A percentile compares a stretch with the other conserved stretches of the same genome.
These are phyloP conservation scores for Pyrenochaeta sp. DNA, from an alignment of 2,329 filamentous ascomycete species.

Conservation along the genomic window DNA sequence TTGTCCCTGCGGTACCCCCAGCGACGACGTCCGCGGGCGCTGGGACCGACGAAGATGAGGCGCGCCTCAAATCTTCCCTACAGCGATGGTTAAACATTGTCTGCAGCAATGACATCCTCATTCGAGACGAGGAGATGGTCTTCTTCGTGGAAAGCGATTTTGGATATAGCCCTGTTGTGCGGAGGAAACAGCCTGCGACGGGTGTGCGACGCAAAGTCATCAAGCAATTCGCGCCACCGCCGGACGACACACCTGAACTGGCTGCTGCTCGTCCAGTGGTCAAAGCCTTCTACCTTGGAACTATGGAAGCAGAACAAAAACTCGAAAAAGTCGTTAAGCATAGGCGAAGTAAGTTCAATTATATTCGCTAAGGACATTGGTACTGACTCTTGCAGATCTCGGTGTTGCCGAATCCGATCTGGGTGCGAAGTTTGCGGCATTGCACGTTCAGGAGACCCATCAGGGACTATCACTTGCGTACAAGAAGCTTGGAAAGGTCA, in stretches of 20 bases:
- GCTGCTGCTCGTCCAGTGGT: constrained; percentile 88
- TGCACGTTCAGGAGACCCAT: constrained; percentile 91
- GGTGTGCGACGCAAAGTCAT: constrained; percentile 93
- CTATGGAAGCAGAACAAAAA: constrained; percentile 98
- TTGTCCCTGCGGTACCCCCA: constrained; percentile 94
- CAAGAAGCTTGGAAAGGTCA: constrained; percentile 90
- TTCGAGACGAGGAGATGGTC: constrained; percentile 95
- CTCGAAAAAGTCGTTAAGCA: constrained; percentile 93
- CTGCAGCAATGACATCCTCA: constrained; percentile 88
- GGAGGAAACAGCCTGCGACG: constrained; percentile 95
- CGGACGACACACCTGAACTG: constrained; percentile 95
- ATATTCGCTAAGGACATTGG: not conserved
- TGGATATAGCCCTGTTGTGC: constrained; percentile 93
- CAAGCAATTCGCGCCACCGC: constrained; percentile 97
- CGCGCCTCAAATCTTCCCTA: constrained; percentile 83
- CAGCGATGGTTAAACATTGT: constrained; percentile 96
- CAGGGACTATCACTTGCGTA: constrained; percentile 87
- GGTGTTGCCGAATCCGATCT: constrained; percentile 93
- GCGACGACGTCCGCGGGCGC: constrained; percentile 92
- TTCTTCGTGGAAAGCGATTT: constrained; percentile 99
- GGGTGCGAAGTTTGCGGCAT: constrained; percentile 84
- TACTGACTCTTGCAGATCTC: constrained; percentile 68
- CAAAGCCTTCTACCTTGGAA: constrained; percentile 92
- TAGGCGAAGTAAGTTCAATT: constrained; percentile 72
- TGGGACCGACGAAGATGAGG: constrained; percentile 95